Base-by-base conservation (phyloP, 768 basidiomycete genomes). In the Lactarius tabidus region DNA sequence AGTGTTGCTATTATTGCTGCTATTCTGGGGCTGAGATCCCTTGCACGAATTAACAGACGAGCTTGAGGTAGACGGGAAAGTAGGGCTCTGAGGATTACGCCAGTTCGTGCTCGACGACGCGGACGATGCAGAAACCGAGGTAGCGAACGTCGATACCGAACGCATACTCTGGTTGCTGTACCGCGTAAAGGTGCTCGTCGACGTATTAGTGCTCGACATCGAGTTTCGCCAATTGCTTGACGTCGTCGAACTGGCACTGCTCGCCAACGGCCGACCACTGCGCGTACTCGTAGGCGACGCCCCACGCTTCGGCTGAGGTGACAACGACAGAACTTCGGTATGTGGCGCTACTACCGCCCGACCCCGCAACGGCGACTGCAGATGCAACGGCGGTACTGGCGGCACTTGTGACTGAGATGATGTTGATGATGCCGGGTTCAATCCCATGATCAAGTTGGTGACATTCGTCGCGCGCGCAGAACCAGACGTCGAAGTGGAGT, bases 211-310 rank as follows among this genome's bases (percentile, higher is more conserved):
- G 71, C 86, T 89, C 63, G 84, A 84, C 81, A 81, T 85, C 48
- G 90, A 90, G 74, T 82, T 90, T 64, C 90, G 86, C 90, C 90
- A 91, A 75, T 90, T 91, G 67, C 79, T 80, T 28, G 89, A 88
- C 15, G 82, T 76, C 70, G 83, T 80, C 3, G 88, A 87, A 70
- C 83, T 85, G 39, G 86, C 81, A 70, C 83, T 85, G 29, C 87
- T 86, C 31, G 80, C 78, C 33, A 82, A 71, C 18, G 79, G 79
- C 43, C 82, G 81, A 26, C 80, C 81, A 65, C 80, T 84, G 66
- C 85, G 84, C 23, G 77, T 79, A 71, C 85, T 86, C 57, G 83
- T 80, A 28, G 89, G 89, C 23, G 89, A 76, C 6, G 69, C 70
- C 20, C 67, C 72, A 45, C 76, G 74, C 57, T 72, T 31, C 12